phyloP scores from a whole-genome alignment of 1,139 yeast species.

The Lizanozyma gosingica region DNA sequence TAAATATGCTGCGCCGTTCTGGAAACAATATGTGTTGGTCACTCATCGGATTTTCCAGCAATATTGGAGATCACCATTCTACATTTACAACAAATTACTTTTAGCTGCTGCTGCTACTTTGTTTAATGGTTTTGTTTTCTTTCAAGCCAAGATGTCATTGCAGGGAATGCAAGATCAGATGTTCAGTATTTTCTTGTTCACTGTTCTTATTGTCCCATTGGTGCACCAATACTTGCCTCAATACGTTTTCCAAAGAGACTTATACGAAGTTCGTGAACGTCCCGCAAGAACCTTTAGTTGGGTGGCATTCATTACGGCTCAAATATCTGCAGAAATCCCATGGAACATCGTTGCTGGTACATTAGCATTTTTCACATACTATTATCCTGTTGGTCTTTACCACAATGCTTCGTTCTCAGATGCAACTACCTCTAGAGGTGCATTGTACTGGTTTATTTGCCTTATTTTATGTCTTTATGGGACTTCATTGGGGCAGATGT shows the following conservation, averaged over 20 bases:
- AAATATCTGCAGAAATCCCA: slow-evolving; percentile 66
- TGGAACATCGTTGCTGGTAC: slow-evolving; percentile 64
- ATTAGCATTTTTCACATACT: slow-evolving; percentile 63
- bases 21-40: slow-evolving; percentile 18
- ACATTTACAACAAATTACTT: slow-evolving; percentile 31
- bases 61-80: slow-evolving; percentile 37
- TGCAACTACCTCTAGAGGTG: slow-evolving; percentile 21
- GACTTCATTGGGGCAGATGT: slow-evolving; percentile 17
- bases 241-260: slow-evolving; percentile 24
- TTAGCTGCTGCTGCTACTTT: slow-evolving; percentile 26
- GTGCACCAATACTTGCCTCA: slow-evolving; percentile 27
- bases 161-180: slow-evolving; percentile 28
- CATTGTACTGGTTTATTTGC: slow-evolving; percentile 21
- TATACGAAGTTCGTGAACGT: slow-evolving; percentile 29
- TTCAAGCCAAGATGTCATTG: slow-evolving; percentile 17
- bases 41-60: slow-evolving; percentile 22
- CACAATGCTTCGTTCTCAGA: slow-evolving; percentile 36
- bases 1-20: slow-evolving; percentile 19
- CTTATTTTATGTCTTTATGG: slow-evolving; percentile 9
- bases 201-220: slow-evolving; percentile 18
- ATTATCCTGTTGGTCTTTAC: slow-evolving; percentile 72
- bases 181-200: slow-evolving; percentile 31
- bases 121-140: slow-evolving; percentile 40
- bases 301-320: slow-evolving; percentile 39
- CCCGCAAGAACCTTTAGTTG: slow-evolving; percentile 21